A percentile compares a stretch with the other conserved stretches of the same genome.
phyloP scores from a whole-genome alignment of 2,329 filamentous ascomycete species.

The Ramularia collo-cygni region DNA sequence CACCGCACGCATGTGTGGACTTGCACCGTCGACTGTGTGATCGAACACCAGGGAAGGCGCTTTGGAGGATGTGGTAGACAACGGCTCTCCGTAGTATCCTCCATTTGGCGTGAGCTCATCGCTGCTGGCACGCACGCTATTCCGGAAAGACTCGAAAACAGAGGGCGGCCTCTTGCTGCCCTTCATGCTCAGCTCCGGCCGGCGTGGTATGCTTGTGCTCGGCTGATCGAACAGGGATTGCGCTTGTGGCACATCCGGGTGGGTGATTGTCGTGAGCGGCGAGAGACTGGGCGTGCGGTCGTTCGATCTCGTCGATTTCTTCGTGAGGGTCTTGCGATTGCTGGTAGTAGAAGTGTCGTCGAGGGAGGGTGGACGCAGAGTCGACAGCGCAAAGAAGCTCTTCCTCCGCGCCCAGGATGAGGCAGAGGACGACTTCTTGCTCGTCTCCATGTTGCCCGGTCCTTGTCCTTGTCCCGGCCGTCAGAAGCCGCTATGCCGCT shows the following conservation, averaged over 20 bases:
- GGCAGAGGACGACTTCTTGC: too few species aligned
- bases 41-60: constrained; percentile 40
- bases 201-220: constrained; percentile 13
- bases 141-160: constrained; percentile 52
- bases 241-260: constrained; percentile 20
- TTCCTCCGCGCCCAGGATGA: constrained; percentile 21
- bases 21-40: constrained; percentile 24
- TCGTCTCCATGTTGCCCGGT: too few species aligned
- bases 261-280: constrained; percentile 12
- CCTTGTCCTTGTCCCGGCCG: too few species aligned
- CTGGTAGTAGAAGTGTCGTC: constrained; percentile 9
- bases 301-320: constrained; percentile 24
- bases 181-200: constrained; percentile 25
- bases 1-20: constrained; percentile 38
- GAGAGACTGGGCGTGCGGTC: constrained; percentile 17
- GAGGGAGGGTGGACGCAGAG: constrained; percentile 20
- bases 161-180: constrained; percentile 38
- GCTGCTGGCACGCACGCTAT: constrained; percentile 44
- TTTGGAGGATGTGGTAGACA: constrained; percentile 45
- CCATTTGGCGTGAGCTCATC: constrained; percentile 34
- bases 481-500: too few species aligned
- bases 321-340: constrained; percentile 12
- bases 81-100: constrained; percentile 35
- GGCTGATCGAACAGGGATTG: constrained; percentile 19
- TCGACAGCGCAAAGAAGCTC: constrained; percentile 29